Base-by-base conservation (phyloP, 2,329 filamentous ascomycete genomes). In the Paradendryphiella salina region DNA sequence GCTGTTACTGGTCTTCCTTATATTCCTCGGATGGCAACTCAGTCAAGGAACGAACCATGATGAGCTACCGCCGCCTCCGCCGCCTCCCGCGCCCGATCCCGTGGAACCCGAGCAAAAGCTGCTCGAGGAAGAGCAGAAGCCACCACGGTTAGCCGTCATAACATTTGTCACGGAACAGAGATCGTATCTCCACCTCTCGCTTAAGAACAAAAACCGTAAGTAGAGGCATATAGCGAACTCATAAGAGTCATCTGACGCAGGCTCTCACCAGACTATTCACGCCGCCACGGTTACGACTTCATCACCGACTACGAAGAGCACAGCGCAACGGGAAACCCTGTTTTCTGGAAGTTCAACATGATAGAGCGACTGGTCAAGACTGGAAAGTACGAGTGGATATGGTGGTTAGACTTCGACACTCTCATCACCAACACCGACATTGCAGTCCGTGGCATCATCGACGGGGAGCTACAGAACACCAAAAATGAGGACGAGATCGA, bases 401-500 rank as follows among this genome's bases (percentile, higher is more conserved):
- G 74, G 74, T 75, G 73, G 72, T 54, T 75, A 8, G 73, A 76
- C 54, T 74, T 73, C 35, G 73, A 76, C 52, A 74, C 72, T 0
- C 57, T 76, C 13, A 68, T 76, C 53, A 76, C 71, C 11, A 74
- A 75, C 43, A 73, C 71, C 13, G 59, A 64, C 4, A 68, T 71
- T 50, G 66, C 64, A 35, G 37, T 76, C 20, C 58, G 64, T 7
- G 64, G 73, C 37, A 65, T 76, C 39, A 70, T 76, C 33, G 50
- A 65, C 9, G 66, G 73, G 13, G 63, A 62, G 10, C 56, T 76
- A 10, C 51, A 46, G 6, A 70, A 71, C 13, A 59, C 55, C 2
- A 64, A 68, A 2, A 54, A 64, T 21, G 61, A 69, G 0, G 63
- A 71, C 8, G 52, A 68, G 1, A 65, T 76, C 44, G 71, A 76